Conservation (phyloP, 2,329 filamentous ascomycete species). For the Sarocladium brachiariae region DNA sequence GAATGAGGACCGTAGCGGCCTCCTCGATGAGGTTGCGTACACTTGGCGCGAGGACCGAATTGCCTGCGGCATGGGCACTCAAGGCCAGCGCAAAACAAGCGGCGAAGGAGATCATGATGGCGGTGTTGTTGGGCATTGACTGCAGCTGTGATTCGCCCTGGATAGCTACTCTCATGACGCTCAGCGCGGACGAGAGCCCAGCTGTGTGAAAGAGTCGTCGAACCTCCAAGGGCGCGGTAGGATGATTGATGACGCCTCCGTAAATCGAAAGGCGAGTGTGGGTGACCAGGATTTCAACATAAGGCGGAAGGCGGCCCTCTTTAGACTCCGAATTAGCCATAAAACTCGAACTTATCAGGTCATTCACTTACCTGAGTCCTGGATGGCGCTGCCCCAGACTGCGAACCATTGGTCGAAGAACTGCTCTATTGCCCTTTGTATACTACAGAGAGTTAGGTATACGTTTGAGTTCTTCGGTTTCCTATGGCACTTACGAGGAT, state of each 20-base stretch:
- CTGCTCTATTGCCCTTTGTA: constrained; percentile 54
- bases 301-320: constrained; percentile 57
- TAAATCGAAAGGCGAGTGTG: constrained; percentile 71
- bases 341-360: not conserved
- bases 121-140: constrained; percentile 73
- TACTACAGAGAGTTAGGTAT: constrained; percentile 26
- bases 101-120: constrained; percentile 73
- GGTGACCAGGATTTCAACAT: constrained; percentile 67
- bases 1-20: constrained; percentile 60
- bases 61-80: constrained; percentile 50
- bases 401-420: constrained; percentile 62
- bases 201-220: constrained; percentile 68
- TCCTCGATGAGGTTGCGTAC: constrained; percentile 61
- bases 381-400: constrained; percentile 41
- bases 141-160: constrained; percentile 63
- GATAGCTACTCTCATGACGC: constrained; percentile 66
- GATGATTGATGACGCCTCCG: constrained; percentile 67
- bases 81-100: constrained; percentile 62
- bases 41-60: constrained; percentile 53
- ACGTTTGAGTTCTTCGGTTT: no score
- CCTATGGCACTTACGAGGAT: constrained; percentile 34
- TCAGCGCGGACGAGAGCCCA: constrained; percentile 64
- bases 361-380: constrained; percentile 33
- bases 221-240: constrained; percentile 62
- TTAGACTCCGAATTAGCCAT: not conserved